phyloP scores from a whole-genome alignment of 257 asterid species.

The Primulina eburnea region DNA sequence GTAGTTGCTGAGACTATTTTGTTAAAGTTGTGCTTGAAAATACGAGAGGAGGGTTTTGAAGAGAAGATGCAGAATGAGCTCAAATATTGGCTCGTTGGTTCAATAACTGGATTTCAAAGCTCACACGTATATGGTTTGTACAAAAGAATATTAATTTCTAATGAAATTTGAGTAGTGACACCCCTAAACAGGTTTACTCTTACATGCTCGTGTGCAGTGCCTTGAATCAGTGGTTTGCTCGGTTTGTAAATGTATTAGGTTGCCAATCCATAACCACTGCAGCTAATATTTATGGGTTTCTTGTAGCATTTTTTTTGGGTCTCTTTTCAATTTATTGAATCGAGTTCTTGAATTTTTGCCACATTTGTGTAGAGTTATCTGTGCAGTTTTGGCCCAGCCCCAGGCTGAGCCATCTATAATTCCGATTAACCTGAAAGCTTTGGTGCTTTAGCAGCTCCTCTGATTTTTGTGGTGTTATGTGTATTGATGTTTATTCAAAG shows the following conservation, averaged over 20 bases:
- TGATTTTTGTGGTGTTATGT: background rate
- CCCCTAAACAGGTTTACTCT: too few relatives aligned
- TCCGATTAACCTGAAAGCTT: background rate
- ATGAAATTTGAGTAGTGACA: constrained; percentile 6
- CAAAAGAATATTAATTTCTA: constrained; percentile 6
- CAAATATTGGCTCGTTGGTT: constrained; percentile 56
- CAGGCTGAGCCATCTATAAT: background rate
- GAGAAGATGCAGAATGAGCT: constrained; percentile 46
- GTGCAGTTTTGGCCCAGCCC: background rate
- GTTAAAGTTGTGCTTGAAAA: constrained; percentile 54
- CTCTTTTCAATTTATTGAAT: background rate
- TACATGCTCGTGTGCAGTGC: background rate
- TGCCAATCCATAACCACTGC: background rate
- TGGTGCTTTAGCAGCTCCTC: background rate
- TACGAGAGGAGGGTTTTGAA: constrained; percentile 38
- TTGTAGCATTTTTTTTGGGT: background rate
- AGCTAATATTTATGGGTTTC: background rate
- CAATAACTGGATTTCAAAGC: constrained; percentile 44
- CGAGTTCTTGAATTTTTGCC: background rate
- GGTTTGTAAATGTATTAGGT: background rate
- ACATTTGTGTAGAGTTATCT: background rate
- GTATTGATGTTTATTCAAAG: background rate
- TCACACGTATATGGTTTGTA: constrained; percentile 58
- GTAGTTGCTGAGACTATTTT: constrained; percentile 57
- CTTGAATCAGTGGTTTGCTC: background rate